phyloP scores from a whole-genome alignment of 1,139 yeast species.

The Candida tetrigidarum region DNA sequence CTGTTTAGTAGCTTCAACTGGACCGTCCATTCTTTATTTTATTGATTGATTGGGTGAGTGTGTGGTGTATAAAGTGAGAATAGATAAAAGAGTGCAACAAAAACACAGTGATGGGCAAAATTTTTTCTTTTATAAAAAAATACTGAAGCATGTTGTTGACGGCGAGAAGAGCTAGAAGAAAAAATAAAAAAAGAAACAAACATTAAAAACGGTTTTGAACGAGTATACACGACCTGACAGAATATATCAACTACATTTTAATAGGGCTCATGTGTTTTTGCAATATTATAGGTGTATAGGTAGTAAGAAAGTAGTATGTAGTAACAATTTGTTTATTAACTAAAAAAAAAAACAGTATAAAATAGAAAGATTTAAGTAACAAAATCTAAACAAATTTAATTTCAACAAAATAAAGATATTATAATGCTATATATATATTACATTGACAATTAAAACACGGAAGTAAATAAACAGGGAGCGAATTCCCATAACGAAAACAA shows the following conservation, averaged over 20 bases:
- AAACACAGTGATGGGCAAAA: neutral
- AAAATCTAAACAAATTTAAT: slow-evolving; percentile 4
- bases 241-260: neutral
- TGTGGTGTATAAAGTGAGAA: neutral
- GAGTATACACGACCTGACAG: slow-evolving; percentile 1
- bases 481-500: slow-evolving; percentile 3
- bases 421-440: slow-evolving; percentile 5
- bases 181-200: neutral
- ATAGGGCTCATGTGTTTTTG: no score
- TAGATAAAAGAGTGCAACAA: neutral
- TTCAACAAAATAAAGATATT: neutral
- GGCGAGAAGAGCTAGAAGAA: neutral
- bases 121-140: no score
- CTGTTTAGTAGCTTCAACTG: slow-evolving; percentile 23
- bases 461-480: neutral
- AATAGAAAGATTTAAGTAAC: neutral
- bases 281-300: no score
- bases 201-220: neutral
- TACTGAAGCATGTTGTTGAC: neutral
- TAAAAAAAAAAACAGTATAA: neutral
- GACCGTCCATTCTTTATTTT: slow-evolving; percentile 10
- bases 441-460: slow-evolving; percentile 5
- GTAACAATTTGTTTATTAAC: neutral
- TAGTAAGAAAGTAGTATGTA: neutral
- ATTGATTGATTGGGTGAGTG: slow-evolving; percentile 9